phyloP scores from a whole-genome alignment of 2,329 filamentous ascomycete genomes.

The Fusarium sp. region DNA sequence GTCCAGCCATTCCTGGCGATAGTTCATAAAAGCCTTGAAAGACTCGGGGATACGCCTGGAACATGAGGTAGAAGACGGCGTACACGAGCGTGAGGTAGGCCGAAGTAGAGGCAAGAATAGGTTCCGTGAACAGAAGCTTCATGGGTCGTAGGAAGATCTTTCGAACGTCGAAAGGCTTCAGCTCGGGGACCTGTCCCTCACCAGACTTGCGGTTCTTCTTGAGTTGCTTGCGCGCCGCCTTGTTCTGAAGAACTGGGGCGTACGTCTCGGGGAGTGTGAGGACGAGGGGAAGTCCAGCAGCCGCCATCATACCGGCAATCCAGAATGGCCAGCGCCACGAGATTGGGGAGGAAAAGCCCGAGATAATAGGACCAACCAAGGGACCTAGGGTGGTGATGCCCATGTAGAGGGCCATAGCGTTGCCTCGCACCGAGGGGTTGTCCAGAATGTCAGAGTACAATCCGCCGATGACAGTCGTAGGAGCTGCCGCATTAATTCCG shows the following conservation, averaged over 20 bases:
- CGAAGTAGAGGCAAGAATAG: conserved; percentile 58
- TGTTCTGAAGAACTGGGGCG: conserved; percentile 59
- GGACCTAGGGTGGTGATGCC: conserved; percentile 46
- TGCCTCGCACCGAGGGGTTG: conserved; percentile 45
- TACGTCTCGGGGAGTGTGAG: conserved; percentile 57
- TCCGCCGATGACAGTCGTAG: conserved; percentile 47
- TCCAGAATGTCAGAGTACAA: conserved; percentile 49
- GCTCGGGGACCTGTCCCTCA: conserved; percentile 52
- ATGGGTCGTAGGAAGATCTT: conserved; percentile 60
- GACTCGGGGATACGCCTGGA: conserved; percentile 60
- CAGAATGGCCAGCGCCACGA: conserved; percentile 54
- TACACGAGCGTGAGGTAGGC: conserved; percentile 60
- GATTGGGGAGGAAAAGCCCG: conserved; percentile 58
- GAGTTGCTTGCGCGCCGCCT: conserved; percentile 56
- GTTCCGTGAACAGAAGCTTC: conserved; percentile 57
- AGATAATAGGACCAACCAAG: conserved; percentile 60
- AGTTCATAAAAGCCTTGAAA: conserved; percentile 56
- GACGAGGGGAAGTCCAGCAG: conserved; percentile 44
- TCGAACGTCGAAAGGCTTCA: conserved; percentile 51
- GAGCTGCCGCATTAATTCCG: conserved; percentile 47
- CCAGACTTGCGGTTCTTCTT: conserved; percentile 48
- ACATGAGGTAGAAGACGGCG: conserved; percentile 61
- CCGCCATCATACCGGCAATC: conserved; percentile 48
- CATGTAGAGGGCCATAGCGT: conserved; percentile 49
- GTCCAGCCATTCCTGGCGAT: conserved; percentile 55